A percentile compares a stretch with the other conserved stretches of the same genome.
Conservation (phyloP, 495 filamentous ascomycete species). For the Penicillium dipodomyicola region DNA sequence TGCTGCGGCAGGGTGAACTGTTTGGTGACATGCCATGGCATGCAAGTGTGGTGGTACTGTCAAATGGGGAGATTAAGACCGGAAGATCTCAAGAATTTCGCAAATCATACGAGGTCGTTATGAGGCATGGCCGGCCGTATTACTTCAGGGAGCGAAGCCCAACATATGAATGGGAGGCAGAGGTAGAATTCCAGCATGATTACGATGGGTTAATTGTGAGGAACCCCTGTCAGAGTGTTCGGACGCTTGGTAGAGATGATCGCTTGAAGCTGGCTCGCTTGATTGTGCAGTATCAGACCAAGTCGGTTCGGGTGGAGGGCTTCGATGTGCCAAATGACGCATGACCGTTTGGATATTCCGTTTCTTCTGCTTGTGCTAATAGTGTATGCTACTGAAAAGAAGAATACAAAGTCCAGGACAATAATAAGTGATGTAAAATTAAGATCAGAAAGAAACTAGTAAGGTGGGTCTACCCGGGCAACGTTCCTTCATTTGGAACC, state of each 20-base stretch:
- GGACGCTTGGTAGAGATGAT: constrained; percentile 2
- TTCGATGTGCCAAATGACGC: constrained; percentile 8
- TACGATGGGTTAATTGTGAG: constrained; percentile 6
- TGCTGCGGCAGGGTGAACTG: constrained; percentile 3
- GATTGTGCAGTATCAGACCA: constrained; percentile 7
- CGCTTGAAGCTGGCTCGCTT: constrained; percentile 11
- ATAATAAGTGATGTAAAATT: not conserved
- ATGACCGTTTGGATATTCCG: not conserved
- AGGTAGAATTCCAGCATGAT: constrained; percentile 8
- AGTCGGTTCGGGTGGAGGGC: constrained; percentile 8
- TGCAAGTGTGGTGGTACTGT: constrained; percentile 7
- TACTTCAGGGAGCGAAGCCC: constrained; percentile 8
- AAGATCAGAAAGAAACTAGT: not conserved
- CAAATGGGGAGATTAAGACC: constrained; percentile 7
- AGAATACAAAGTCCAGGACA: not conserved
- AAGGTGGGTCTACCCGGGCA: not conserved
- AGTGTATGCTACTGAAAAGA: too few relatives aligned
- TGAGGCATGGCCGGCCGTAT: constrained; percentile 6
- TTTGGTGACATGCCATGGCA: constrained; percentile 14
- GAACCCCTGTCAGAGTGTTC: not conserved
- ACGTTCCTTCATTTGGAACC: not conserved
- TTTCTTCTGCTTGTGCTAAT: not conserved
- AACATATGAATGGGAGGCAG: constrained; percentile 9
- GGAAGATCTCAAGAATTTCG: constrained; percentile 7
- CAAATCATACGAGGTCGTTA: constrained; percentile 7